Conservation (phyloP, 306 rosid species). For the Canavalia gladiata region DNA sequence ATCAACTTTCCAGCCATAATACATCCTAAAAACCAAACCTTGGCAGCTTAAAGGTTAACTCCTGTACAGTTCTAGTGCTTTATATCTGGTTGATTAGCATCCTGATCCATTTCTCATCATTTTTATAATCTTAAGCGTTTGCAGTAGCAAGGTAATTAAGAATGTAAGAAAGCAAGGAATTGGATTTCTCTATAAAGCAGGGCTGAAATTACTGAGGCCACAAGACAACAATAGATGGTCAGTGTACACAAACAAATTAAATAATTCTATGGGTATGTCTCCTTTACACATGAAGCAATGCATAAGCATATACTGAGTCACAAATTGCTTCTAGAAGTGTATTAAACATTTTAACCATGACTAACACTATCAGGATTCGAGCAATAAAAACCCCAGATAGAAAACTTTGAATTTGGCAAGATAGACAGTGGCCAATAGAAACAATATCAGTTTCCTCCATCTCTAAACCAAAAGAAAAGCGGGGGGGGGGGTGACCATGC, state of each 20-base stretch:
- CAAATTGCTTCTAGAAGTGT: background rate
- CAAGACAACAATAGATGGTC: background rate
- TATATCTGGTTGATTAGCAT: too few species aligned
- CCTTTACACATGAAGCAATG: conserved; percentile 1
- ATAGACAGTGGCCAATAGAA: background rate
- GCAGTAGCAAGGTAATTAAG: background rate
- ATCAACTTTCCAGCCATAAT: too few species aligned
- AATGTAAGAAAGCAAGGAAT: background rate
- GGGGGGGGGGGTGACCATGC: background rate
- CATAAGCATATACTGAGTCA: background rate
- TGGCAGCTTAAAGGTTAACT: too few species aligned
- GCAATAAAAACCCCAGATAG: background rate
- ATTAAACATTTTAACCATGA: too few species aligned
- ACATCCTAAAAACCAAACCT: too few species aligned
- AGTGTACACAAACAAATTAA: background rate
- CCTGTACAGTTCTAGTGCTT: too few species aligned
- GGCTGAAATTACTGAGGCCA: background rate
- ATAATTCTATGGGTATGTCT: background rate
- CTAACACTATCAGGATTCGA: too few species aligned
- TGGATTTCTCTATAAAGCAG: too few species aligned
- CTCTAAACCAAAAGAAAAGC: background rate
- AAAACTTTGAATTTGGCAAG: conserved; percentile 12
- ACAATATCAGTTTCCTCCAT: background rate
- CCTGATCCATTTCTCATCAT: background rate
- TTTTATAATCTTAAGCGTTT: background rate